Conservation (phyloP, 1,284 basidiomycete genomes). For the Vanrija humicola region DNA sequence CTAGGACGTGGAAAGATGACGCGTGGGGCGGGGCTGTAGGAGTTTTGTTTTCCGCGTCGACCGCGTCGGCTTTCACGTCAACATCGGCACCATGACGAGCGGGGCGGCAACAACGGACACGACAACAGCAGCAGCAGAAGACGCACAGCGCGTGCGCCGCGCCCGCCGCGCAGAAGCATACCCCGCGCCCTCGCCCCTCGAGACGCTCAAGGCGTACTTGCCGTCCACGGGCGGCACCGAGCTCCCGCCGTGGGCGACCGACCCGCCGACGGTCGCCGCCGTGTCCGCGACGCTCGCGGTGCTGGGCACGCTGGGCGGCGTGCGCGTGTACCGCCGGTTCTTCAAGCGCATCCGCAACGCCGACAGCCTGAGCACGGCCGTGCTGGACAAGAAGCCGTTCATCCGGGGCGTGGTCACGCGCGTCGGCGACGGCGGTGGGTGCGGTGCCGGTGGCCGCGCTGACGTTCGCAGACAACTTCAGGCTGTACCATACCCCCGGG, state of each 20-base stretch:
- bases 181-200: neutral
- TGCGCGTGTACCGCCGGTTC: constrained; percentile 56
- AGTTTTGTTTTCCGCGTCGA: too few relatives aligned
- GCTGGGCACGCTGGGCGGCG: constrained; percentile 48
- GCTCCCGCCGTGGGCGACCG: constrained; percentile 12
- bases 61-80: too few relatives aligned
- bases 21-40: too few relatives aligned
- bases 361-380: constrained; percentile 62
- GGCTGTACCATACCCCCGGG: constrained; percentile 74
- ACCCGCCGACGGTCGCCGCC: constrained; percentile 32
- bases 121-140: too few relatives aligned
- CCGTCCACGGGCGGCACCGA: neutral
- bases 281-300: constrained; percentile 38
- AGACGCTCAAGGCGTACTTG: neutral
- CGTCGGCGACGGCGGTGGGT: constrained; percentile 37
- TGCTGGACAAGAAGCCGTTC: constrained; percentile 59
- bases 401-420: constrained; percentile 69
- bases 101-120: too few relatives aligned
- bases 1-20: too few relatives aligned
- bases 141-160: too few relatives aligned
- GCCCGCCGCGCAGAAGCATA: neutral
- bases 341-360: constrained; percentile 59
- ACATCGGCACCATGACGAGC: too few relatives aligned
- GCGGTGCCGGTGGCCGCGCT: neutral
- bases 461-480: constrained; percentile 52